Evolutionary conservation across 768 basidiomycete genomes (phyloP).

Genomic region (Leccinellum rugosiceps): DNA sequence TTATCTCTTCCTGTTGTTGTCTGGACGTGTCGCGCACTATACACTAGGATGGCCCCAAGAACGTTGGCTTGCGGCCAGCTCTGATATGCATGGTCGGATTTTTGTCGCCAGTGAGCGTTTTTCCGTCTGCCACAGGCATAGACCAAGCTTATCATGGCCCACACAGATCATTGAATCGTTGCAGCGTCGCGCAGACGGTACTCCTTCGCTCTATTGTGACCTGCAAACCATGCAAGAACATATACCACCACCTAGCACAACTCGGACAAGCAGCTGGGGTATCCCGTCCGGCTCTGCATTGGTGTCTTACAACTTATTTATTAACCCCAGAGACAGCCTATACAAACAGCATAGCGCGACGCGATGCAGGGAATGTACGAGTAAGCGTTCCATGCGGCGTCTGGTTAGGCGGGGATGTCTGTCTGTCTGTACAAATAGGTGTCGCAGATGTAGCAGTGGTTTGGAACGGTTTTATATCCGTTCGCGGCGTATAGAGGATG

Average conservation of each 20-base stretch:
- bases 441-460: neutral
- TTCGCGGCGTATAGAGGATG: neutral
- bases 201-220: slow-evolving; percentile 69
- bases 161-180: slow-evolving; percentile 76
- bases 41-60: neutral
- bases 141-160: neutral
- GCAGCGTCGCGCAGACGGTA: slow-evolving; percentile 79
- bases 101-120: slow-evolving; percentile 24
- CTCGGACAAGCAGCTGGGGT: neutral
- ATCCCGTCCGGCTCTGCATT: neutral
- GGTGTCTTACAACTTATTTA: neutral
- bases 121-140: neutral
- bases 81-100: slow-evolving; percentile 8
- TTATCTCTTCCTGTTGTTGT: neutral
- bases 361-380: neutral
- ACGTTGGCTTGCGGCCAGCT: neutral
- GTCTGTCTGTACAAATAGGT: neutral
- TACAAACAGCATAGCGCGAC: neutral
- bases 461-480: neutral
- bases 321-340: neutral
- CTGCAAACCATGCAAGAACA: slow-evolving; percentile 59
- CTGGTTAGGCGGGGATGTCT: no score
- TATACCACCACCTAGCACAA: slow-evolving; percentile 36
- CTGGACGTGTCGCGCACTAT: neutral
- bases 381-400: neutral